phyloP scores from a whole-genome alignment of 371 early-diverging fungal species.

The Zopfochytrium polystomum region DNA sequence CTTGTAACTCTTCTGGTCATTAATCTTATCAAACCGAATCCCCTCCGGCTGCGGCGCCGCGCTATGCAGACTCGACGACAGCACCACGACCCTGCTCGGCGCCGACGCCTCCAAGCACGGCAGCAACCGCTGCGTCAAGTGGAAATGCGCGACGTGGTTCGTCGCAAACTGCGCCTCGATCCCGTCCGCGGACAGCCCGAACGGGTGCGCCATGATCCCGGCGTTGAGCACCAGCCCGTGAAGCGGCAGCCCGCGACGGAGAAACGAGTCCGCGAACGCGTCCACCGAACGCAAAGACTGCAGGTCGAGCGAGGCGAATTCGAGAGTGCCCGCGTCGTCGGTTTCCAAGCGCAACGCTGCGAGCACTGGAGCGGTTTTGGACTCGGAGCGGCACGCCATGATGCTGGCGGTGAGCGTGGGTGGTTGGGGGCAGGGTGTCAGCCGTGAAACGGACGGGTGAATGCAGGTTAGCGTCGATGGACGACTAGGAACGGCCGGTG shows the following conservation, averaged over 20 bases:
- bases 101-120: too few species aligned
- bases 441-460: neutral
- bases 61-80: constrained; percentile 50
- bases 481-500: neutral
- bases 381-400: constrained; percentile 22
- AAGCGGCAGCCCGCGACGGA: neutral
- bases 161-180: constrained; percentile 75
- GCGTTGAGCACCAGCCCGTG: too few species aligned
- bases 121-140: constrained; percentile 26
- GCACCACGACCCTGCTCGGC: too few species aligned
- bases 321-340: too few species aligned
- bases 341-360: too few species aligned
- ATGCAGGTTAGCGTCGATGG: constrained; percentile 2
- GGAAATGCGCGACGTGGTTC: constrained; percentile 66
- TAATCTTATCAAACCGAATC: too few species aligned
- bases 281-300: too few species aligned
- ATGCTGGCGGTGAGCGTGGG: constrained; percentile 11
- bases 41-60: too few species aligned
- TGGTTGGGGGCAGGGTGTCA: neutral
- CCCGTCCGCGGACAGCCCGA: constrained; percentile 62
- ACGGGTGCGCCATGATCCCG: constrained; percentile 69
- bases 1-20: too few species aligned
- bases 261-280: too few species aligned
- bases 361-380: too few species aligned
- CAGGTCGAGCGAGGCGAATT: too few species aligned